These are phyloP conservation scores for Leishmania aethiopica DNA, from an alignment of 208 protist species.

Conservation along the genomic window DNA sequence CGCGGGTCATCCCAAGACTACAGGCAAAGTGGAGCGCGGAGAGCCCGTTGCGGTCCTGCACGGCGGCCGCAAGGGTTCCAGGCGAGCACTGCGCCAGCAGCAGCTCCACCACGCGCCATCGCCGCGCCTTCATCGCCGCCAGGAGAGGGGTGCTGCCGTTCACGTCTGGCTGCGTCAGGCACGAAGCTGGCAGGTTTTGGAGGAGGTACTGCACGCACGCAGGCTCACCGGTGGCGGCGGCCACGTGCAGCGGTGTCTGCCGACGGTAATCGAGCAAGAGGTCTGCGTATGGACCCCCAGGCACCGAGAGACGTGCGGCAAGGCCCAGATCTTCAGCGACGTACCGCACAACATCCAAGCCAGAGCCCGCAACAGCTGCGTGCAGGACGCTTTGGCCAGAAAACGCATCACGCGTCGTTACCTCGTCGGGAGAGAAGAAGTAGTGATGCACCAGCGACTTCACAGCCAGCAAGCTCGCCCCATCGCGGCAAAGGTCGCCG, in stretches of 20 bases:
- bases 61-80: conserved; percentile 40
- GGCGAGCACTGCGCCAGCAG: conserved; percentile 46
- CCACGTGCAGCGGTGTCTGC: conserved; percentile 80
- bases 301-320: conserved; percentile 11
- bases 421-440: conserved; percentile 47
- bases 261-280: conserved; percentile 50
- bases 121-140: conserved; percentile 46
- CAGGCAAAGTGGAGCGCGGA: conserved; percentile 70
- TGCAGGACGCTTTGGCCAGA: conserved; percentile 48
- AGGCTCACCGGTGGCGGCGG: conserved; percentile 48
- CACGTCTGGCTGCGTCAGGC: conserved; percentile 42
- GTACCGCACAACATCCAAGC: conserved; percentile 58
- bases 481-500: conserved; percentile 60
- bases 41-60: conserved; percentile 50
- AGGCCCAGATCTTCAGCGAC: conserved; percentile 54
- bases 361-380: conserved; percentile 43
- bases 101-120: conserved; percentile 54
- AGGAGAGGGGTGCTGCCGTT: conserved; percentile 77
- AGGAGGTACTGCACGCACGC: conserved; percentile 53
- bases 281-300: background rate
- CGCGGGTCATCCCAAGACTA: conserved; percentile 41
- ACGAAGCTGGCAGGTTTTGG: conserved; percentile 31
- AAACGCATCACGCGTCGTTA: conserved; percentile 38
- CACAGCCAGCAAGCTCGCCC: conserved; percentile 46
- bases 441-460: conserved; percentile 67